Base-by-base conservation (phyloP, 2,329 filamentous ascomycete species). In the Alternaria solani region DNA sequence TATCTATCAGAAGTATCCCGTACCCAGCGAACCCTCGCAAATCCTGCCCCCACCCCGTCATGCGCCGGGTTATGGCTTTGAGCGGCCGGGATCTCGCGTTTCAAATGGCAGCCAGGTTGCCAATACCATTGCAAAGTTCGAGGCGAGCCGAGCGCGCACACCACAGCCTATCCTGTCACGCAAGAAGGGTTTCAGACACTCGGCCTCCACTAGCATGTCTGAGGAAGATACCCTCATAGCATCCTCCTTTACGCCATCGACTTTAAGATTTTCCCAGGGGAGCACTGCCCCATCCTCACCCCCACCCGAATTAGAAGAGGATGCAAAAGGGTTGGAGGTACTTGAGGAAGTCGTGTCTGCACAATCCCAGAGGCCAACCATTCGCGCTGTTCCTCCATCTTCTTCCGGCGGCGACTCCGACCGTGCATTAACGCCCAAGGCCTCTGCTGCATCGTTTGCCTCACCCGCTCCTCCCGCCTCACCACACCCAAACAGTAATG, bases 251-350 rank as follows among this genome's bases (percentile, higher is more conserved):
- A 73, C 78, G 38, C 73, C 78, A 51, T 74, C 72, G 47, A 78
- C 77, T 62, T 70, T 71, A 62, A 69, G 78, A 54, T 79, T 76
- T 65, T 80, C 78, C 18, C 75, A 78, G 59, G 74, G 68, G 59
- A 79, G 71, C 66, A 79, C 78, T 61, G 70, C 78, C 69, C 75
- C 76, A 62, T 74, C 75, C 18, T 78, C 78, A 25, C 75, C 75
- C 20, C 63, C 71, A 41, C 70, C 73, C 28, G 69, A 75, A 46
- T 67, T 72, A 41, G 65, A 68, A 51, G 64, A 70, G 49, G 72
- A 69, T 48, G 71, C 74, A 53, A 74, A 72, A 48, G 71, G 66
- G 23, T 66, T 78, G 42, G 72, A 73, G 51, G 65, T 76, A 70
- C 72, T 77, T 68, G 57, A 77, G 63, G 76, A 78, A 64, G 72